Conservation (phyloP, 129 eudicot species). For the Flaveria brownii region DNA sequence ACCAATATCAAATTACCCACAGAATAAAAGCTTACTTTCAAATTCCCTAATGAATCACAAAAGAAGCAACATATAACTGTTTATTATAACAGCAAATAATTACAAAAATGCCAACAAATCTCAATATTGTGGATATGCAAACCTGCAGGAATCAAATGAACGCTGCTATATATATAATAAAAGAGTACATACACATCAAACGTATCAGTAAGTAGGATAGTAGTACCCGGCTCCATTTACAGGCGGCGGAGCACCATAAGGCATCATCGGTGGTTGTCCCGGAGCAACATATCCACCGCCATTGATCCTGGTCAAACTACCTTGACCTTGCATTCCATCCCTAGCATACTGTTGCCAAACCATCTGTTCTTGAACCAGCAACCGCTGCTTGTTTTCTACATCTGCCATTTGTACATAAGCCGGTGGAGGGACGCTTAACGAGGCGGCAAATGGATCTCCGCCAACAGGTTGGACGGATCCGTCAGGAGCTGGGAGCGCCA, state of each 20-base stretch:
- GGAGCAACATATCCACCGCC: slow-evolving; percentile 56
- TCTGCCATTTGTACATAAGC: slow-evolving; percentile 83
- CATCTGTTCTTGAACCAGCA: slow-evolving; percentile 68
- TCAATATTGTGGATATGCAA: background rate
- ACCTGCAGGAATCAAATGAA: slow-evolving; percentile 17
- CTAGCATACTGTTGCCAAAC: slow-evolving; percentile 77
- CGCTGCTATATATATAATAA: slow-evolving; percentile 12
- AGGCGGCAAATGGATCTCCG: slow-evolving; percentile 73
- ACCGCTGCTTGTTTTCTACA: slow-evolving; percentile 72
- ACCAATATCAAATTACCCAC: slow-evolving; percentile 27
- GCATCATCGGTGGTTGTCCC: slow-evolving; percentile 45
- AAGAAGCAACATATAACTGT: slow-evolving; percentile 20
- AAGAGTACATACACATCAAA: slow-evolving; percentile 7
- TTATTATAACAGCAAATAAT: slow-evolving; percentile 19
- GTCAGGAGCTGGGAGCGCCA: slow-evolving; percentile 76
- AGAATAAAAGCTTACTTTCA: slow-evolving; percentile 28
- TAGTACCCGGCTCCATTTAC: slow-evolving; percentile 46
- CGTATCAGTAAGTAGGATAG: slow-evolving; percentile 42
- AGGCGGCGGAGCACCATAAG: slow-evolving; percentile 57
- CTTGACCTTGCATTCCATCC: slow-evolving; percentile 76
- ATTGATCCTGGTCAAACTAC: slow-evolving; percentile 55
- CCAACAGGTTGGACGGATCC: slow-evolving; percentile 65
- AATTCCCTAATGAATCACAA: slow-evolving; percentile 2
- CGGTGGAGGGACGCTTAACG: slow-evolving; percentile 70
- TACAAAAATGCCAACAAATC: slow-evolving; percentile 40